Evolutionary conservation across 2,329 filamentous ascomycete genomes (phyloP), one percentile per base, ranked within the genome.

Genomic region (Fusarium nelsonii): DNA sequence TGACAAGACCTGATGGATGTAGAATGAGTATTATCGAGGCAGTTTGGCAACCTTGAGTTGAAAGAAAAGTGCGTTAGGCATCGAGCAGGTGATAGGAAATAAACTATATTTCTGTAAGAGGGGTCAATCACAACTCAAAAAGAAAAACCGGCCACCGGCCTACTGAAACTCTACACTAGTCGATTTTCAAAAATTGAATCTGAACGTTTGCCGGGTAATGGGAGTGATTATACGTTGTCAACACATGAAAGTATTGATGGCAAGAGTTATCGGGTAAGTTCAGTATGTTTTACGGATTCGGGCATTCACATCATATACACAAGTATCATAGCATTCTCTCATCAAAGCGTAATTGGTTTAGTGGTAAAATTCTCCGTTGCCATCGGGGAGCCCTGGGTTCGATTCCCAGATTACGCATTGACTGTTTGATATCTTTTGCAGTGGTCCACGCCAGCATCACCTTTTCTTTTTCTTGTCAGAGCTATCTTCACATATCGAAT

Each of bases 1-100:
- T 83, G 4, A 80, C 72, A 10, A 79, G 82, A 54, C 75, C 75
- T 3, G 72, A 78, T 16, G 80, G 78, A 4, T 84, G 81, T 66
- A 76, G 82, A 44, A 85, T 85, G 83, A 83, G 81, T 50, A 76
- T 85, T 23, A 74, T 85, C 20, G 84, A 85, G 64, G 83, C 83
- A 11, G 79, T 84, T 18, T 85, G 84, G 84, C 74, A 78, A 49
- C 79, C 76, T 12, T 61, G 74, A 18, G 71, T 66, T 11, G 39
- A 43, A 11, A 34, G n/a, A 12, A 2, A 30, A 36, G 6, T 7
- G n/a, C 2, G 12, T 23, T 18, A 2, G 16, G 12, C 14, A 14
- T 12, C 34, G 32, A 12, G 8, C 23, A 23, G 23, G 23, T 23
- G 6, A 23, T 6, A 23, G 23, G 6, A 23, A 23, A 23, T 23